phyloP scores from a whole-genome alignment of 2,329 filamentous ascomycete genomes.

The Penicillium sp. region DNA sequence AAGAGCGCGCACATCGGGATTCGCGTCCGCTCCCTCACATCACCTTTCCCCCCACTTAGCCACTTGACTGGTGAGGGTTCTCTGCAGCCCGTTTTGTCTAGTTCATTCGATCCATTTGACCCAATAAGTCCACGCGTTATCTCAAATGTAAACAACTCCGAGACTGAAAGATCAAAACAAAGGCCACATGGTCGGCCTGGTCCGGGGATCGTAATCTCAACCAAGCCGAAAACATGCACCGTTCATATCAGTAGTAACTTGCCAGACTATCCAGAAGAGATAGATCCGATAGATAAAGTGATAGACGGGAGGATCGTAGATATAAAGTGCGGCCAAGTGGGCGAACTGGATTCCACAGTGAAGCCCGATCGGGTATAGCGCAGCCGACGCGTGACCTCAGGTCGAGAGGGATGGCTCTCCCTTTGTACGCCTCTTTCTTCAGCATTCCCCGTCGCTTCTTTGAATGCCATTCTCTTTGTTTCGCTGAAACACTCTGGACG shows the following conservation, averaged over 20 bases:
- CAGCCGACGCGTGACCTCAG: constrained; percentile 37
- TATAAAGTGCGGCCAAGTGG: not conserved
- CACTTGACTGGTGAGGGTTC: too few relatives aligned
- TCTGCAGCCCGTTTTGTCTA: not conserved
- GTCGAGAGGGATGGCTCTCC: constrained; percentile 28
- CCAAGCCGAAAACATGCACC: not conserved
- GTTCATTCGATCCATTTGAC: not conserved
- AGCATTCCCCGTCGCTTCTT: not conserved
- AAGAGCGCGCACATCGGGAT: constrained; percentile 4
- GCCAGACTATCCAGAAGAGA: not conserved
- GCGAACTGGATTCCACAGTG: constrained; percentile 1
- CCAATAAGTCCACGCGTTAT: not conserved
- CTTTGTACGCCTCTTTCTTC: constrained; percentile 13
- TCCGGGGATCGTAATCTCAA: not conserved
- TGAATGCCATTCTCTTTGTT: constrained; percentile 15
- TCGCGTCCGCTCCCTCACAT: constrained; percentile 2
- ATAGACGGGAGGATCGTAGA: not conserved
- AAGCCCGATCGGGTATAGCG: constrained; percentile 33
- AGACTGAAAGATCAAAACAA: not conserved
- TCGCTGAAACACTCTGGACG: constrained; percentile 3
- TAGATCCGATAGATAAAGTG: not conserved
- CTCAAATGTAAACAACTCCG: not conserved
- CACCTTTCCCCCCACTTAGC: not conserved
- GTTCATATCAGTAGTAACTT: not conserved
- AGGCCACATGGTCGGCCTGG: not conserved